phyloP scores from a whole-genome alignment of 495 filamentous ascomycete genomes.

The Articulospora tetracladia region DNA sequence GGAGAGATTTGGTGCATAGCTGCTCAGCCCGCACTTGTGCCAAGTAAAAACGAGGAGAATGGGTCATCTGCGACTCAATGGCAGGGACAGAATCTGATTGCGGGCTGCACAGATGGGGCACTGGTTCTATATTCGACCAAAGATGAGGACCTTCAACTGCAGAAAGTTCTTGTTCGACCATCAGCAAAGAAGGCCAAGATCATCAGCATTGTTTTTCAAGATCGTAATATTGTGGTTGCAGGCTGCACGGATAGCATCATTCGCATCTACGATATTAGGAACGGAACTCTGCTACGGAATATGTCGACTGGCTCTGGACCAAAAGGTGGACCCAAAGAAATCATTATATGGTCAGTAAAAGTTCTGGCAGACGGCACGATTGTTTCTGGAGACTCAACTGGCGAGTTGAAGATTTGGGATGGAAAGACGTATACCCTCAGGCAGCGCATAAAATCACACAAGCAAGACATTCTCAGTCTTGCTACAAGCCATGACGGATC shows the following conservation, averaged over 20 bases:
- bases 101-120: constrained; percentile 88
- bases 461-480: constrained; percentile 86
- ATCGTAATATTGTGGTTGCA: constrained; percentile 74
- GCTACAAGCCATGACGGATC: constrained; percentile 75
- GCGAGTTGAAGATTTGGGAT: constrained; percentile 90
- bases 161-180: constrained; percentile 62
- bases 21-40: constrained; percentile 67
- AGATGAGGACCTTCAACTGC: constrained; percentile 71
- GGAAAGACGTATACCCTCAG: constrained; percentile 82
- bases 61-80: constrained; percentile 18
- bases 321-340: constrained; percentile 71
- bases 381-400: constrained; percentile 91
- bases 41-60: constrained; percentile 29
- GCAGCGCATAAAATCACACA: constrained; percentile 80
- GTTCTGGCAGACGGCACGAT: constrained; percentile 82
- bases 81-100: constrained; percentile 70
- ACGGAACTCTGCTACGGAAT: constrained; percentile 64
- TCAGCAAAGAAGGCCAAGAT: constrained; percentile 80
- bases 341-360: constrained; percentile 90
- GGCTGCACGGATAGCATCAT: constrained; percentile 93
- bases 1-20: constrained; percentile 96
- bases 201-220: constrained; percentile 85
- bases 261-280: constrained; percentile 82
- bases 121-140: constrained; percentile 82
- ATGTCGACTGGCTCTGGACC: constrained; percentile 83